Conservation (phyloP, 495 filamentous ascomycete species). For the Pseudotulostoma volvatum region DNA sequence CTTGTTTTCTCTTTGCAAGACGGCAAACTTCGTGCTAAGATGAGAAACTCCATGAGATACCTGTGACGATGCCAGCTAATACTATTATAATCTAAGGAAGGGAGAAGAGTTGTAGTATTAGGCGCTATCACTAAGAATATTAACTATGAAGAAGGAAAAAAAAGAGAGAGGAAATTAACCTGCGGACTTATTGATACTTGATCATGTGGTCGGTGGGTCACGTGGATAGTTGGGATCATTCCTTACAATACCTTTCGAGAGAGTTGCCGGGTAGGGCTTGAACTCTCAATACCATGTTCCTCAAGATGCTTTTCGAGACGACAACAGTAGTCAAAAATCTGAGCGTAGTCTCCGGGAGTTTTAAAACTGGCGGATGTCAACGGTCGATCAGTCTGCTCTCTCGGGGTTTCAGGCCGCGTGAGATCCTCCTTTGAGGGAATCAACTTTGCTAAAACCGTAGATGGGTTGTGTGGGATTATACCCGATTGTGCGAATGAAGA, state of each 20-base stretch:
- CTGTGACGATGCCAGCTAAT: too few species aligned
- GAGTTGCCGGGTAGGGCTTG: neutral
- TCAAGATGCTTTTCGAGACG: neutral
- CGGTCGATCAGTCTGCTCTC: neutral
- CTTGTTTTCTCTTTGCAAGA: neutral
- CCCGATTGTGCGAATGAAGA: conserved; percentile 2
- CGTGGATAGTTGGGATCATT: too few species aligned
- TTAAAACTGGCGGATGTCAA: neutral
- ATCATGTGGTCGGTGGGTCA: too few species aligned
- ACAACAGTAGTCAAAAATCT: neutral
- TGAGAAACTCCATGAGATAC: neutral
- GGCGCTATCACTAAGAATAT: too few species aligned
- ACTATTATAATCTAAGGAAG: too few species aligned
- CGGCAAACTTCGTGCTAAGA: neutral
- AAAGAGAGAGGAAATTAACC: too few species aligned
- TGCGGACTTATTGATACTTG: too few species aligned
- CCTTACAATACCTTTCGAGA: neutral
- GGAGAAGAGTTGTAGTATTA: too few species aligned
- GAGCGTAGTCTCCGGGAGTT: neutral
- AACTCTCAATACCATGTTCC: neutral
- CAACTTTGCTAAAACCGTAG: conserved; percentile 1
- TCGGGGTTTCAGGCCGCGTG: neutral
- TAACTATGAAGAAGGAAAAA: too few species aligned
- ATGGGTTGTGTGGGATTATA: conserved; percentile 6
- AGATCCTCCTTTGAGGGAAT: neutral